A percentile compares a stretch with the other conserved stretches of the same genome.
Evolutionary conservation across 345 rosid species (phyloP).

Genomic region (Hypericum androsaemum): DNA sequence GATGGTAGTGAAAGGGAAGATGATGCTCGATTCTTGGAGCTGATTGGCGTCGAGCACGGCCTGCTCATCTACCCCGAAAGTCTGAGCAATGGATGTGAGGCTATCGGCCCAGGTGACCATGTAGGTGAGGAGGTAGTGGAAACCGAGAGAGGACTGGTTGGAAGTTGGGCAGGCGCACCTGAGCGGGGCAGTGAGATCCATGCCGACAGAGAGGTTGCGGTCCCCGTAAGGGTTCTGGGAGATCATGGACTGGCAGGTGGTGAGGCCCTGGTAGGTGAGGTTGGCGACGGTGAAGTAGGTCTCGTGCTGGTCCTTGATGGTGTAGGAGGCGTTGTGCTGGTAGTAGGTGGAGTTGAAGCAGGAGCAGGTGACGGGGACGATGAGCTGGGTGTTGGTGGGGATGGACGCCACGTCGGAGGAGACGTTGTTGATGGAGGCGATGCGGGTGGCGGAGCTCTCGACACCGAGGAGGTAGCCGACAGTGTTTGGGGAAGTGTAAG

Average conservation of each 20-base stretch:
- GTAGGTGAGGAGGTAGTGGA: slow-evolving; percentile 48
- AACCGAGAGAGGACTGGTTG: slow-evolving; percentile 41
- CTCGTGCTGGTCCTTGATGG: background rate
- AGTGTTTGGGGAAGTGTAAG: slow-evolving; percentile 30
- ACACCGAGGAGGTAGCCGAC: slow-evolving; percentile 35
- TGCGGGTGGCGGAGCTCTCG: slow-evolving; percentile 19
- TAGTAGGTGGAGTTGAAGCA: slow-evolving; percentile 35
- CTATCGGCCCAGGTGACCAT: slow-evolving; percentile 33
- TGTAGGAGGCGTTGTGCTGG: slow-evolving; percentile 63
- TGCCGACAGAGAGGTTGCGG: slow-evolving; percentile 14
- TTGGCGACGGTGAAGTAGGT: slow-evolving; percentile 57
- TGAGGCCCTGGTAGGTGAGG: slow-evolving; percentile 72
- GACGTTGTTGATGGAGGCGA: slow-evolving; percentile 50
- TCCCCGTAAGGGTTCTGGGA: slow-evolving; percentile 39
- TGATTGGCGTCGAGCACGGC: slow-evolving; percentile 42
- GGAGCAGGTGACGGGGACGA: slow-evolving; percentile 60
- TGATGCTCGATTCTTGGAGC: slow-evolving; percentile 8
- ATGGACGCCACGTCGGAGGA: slow-evolving; percentile 22
- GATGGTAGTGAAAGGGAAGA: background rate
- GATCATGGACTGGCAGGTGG: slow-evolving; percentile 81
- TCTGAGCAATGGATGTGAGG: slow-evolving; percentile 33
- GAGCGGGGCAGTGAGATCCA: slow-evolving; percentile 43
- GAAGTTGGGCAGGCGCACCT: slow-evolving; percentile 77
- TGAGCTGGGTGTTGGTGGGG: slow-evolving; percentile 24
- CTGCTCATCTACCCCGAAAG: slow-evolving; percentile 30